phyloP scores from a whole-genome alignment of 257 asterid genomes.

The Solanum etuberosum region DNA sequence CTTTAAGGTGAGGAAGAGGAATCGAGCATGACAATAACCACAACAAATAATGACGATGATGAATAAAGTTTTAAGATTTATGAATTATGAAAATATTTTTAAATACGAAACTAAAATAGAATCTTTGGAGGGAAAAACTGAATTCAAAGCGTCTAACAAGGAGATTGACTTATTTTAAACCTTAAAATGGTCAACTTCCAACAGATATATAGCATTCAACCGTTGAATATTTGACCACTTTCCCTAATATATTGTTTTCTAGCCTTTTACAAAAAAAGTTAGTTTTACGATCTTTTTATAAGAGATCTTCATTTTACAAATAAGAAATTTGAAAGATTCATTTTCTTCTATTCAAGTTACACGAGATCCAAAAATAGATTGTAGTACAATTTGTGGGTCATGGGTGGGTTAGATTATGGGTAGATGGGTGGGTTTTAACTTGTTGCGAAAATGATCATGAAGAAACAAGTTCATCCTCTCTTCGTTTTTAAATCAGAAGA shows the following conservation, averaged over 20 bases:
- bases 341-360: no score
- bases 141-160: not conserved
- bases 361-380: no score
- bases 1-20: not conserved
- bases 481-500: no score
- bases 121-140: not conserved
- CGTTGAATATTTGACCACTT: not conserved
- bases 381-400: no score
- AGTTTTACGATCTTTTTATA: no score
- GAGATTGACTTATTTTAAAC: not conserved
- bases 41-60: not conserved
- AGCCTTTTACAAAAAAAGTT: not conserved
- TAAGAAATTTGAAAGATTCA: no score
- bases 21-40: not conserved
- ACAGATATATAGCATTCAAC: not conserved
- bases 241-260: not conserved
- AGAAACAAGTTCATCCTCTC: rapidly evolving
- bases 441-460: no score
- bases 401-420: no score
- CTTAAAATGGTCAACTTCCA: not conserved
- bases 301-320: not conserved
- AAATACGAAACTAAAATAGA: not conserved
- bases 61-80: not conserved
- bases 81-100: not conserved
- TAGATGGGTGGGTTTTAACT: no score